These are phyloP conservation scores for Erigeron canadensis DNA, from an alignment of 129 eudicot genomes.

Conservation along the genomic window DNA sequence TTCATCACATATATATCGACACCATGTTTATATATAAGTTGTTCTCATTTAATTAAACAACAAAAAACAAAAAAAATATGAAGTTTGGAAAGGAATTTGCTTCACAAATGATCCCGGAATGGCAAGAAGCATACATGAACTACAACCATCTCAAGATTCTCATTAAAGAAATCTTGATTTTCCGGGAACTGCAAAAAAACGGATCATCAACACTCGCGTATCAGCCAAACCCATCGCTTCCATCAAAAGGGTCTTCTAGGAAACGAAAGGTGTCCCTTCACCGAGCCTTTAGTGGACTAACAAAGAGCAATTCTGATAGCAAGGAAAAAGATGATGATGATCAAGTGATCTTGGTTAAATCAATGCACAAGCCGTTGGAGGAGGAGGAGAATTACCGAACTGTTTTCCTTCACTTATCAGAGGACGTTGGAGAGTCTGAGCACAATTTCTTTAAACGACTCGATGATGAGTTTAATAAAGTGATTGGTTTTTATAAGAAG, in stretches of 20 bases:
- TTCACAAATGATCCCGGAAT: constrained; percentile 77
- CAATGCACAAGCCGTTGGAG: constrained; percentile 4
- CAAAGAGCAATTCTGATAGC: constrained; percentile 10
- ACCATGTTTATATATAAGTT: background rate
- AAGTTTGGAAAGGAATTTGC: constrained; percentile 55
- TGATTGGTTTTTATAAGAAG: constrained; percentile 38
- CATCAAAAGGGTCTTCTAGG: constrained; percentile 9
- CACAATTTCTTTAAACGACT: constrained; percentile 39
- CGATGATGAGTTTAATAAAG: constrained; percentile 68
- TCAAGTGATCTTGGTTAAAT: constrained; percentile 25
- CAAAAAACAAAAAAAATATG: constrained; percentile 25
- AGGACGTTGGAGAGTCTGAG: constrained; percentile 40
- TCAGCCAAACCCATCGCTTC: constrained; percentile 16
- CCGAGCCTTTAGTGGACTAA: constrained; percentile 21
- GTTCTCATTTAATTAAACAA: constrained; percentile 3
- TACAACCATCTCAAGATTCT: constrained; percentile 41
- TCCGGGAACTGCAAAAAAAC: constrained; percentile 9
- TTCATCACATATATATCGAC: background rate
- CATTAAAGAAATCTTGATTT: constrained; percentile 39
- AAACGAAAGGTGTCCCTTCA: constrained; percentile 35
- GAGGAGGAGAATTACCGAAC: constrained; percentile 26
- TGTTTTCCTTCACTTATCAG: background rate
- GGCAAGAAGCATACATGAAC: constrained; percentile 61
- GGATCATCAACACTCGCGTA: constrained; percentile 4
- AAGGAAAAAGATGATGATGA: constrained; percentile 33